Evolutionary conservation across 352 stramenopile genomes (phyloP), one percentile per base, ranked within the genome.

Genomic region (Peronospora destructor): DNA sequence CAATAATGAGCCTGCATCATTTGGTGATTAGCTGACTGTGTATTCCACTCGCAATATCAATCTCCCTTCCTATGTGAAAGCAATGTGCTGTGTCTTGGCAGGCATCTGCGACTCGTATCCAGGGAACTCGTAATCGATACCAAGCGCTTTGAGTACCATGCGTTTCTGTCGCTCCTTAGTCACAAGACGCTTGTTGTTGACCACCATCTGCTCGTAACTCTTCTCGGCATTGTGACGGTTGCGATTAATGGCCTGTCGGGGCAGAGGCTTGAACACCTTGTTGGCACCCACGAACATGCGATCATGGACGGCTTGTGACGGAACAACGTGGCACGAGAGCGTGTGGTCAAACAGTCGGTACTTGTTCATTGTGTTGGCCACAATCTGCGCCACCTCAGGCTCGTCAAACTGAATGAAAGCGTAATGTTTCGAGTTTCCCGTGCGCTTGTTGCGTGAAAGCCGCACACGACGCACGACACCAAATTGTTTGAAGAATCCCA

Each of bases 401-500:
- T 97, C 87, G 29, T 85, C 82, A 57, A 98, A 98, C 79, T 98
- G 74, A 36, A 97, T 78, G 77, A 98, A 98, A 21, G 87, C 95
- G 70, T 98, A 98, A 50, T 97, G 92, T 62, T 95, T 94, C 33
- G 92, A 95, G 52, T 88, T 86, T 34, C 94, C 94, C 37, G 91
- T 95, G 68, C 95, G 94, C 66, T 95, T 96, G 51, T 93, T 97
- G 42, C 95, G 90, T 48, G 85, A 97, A 11, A 98, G 59, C n/a
- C 91, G 77, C 44, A 97, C 75, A 45, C 85, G 78, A 13, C 68
- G 73, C 21, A 99, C 87, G 23, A 82, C 67, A 51, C 95, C 95
- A 57, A 99, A 99, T 73, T 99, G 95, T 50, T 91, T 85, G 44
- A 99, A 95, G 75, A 98, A 98, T 14, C 77, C 85, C 35, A 73